Evolutionary conservation across 2,329 filamentous ascomycete genomes (phyloP).

Genomic region (Aureobasidium leucospermi): DNA sequence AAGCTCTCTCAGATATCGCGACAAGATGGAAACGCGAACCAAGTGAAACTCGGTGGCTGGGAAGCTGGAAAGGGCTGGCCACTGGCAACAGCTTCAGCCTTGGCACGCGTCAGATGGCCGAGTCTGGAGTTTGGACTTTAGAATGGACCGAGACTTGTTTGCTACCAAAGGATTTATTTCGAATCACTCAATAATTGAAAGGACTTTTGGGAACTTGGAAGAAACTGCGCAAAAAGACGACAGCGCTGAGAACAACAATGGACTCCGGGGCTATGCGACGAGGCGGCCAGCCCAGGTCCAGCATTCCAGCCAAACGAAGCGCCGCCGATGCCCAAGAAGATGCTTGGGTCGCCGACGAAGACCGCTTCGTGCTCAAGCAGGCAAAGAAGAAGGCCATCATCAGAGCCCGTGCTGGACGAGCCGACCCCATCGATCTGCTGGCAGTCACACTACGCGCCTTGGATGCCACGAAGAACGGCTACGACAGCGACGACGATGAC

Average conservation of each 20-base stretch:
- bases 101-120: constrained; percentile 5
- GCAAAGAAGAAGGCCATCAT: constrained; percentile 98
- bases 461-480: constrained; percentile 68
- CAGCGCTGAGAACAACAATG: neutral
- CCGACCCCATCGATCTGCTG: constrained; percentile 87
- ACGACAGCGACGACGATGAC: constrained; percentile 77
- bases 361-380: constrained; percentile 91
- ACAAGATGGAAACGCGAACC: neutral
- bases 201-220: no score
- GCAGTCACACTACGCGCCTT: constrained; percentile 85
- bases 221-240: no score
- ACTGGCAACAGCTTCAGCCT: neutral
- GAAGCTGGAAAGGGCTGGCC: neutral
- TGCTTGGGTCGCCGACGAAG: constrained; percentile 84
- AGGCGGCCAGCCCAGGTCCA: constrained; percentile 25
- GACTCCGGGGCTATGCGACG: neutral
- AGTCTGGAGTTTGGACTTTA: neutral
- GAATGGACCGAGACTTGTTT: constrained; percentile 7
- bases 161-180: neutral
- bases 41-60: constrained; percentile 7
- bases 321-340: constrained; percentile 42
- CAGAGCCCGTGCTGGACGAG: constrained; percentile 81
- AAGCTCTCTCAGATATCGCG: neutral
- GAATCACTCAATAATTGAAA: neutral
- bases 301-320: constrained; percentile 33